Conservation (phyloP, 345 rosid species). For the Psidium guajava region DNA sequence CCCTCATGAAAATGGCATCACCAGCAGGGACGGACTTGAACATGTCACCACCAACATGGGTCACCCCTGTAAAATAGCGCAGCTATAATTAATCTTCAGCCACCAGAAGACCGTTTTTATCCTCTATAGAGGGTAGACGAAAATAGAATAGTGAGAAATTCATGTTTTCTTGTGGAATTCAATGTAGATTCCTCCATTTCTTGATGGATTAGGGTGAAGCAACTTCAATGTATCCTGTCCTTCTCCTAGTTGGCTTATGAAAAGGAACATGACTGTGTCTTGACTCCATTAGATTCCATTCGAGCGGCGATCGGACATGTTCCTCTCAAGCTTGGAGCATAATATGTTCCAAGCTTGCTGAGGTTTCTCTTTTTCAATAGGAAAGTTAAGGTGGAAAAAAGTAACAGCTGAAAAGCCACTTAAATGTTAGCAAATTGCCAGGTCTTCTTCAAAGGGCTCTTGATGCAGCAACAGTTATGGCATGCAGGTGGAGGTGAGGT, state of each 20-base stretch:
- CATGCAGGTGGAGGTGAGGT: not conserved
- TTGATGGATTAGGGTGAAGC: not conserved
- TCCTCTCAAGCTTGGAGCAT: not conserved
- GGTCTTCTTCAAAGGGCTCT: not conserved
- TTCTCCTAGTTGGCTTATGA: not conserved
- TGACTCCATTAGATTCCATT: not conserved
- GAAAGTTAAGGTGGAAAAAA: not conserved
- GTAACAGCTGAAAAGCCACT: not conserved
- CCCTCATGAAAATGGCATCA: slow-evolving; percentile 84
- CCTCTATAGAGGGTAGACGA: not conserved
- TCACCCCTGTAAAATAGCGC: slow-evolving; percentile 24
- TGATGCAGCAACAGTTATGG: not conserved
- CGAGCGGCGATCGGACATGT: not conserved
- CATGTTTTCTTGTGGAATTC: not conserved
- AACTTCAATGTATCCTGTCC: not conserved
- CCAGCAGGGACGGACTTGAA: slow-evolving; percentile 46
- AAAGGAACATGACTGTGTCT: not conserved
- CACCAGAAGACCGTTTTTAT: not conserved
- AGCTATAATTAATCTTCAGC: not conserved
- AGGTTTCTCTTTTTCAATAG: not conserved
- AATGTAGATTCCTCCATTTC: not conserved
- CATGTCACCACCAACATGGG: slow-evolving; percentile 64
- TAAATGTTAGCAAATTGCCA: not conserved
- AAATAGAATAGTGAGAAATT: not conserved
- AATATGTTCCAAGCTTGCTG: not conserved